Evolutionary conservation across 2,329 filamentous ascomycete genomes (phyloP).

Genomic region (Diplodia mutila): DNA sequence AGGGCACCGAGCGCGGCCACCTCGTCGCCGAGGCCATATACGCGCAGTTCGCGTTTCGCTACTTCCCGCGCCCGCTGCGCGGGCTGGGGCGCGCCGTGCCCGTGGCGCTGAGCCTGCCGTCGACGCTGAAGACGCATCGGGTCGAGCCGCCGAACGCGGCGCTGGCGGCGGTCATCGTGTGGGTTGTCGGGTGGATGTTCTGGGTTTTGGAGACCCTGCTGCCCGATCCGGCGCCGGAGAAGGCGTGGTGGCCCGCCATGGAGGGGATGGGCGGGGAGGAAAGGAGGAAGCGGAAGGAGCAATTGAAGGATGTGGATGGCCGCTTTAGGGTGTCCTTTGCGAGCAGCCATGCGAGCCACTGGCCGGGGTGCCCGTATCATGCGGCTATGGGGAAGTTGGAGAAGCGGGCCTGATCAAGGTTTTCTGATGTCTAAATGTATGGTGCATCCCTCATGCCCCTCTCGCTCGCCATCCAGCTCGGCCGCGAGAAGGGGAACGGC

Average conservation of each 20-base stretch:
- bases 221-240: slow-evolving; percentile 6
- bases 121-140: neutral
- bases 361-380: slow-evolving; percentile 7
- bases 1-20: slow-evolving; percentile 1
- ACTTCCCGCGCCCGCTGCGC: neutral
- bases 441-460: too few species aligned
- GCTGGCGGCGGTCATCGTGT: neutral
- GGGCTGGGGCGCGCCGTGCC: neutral
- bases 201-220: neutral
- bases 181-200: neutral
- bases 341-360: neutral
- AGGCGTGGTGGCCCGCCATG: slow-evolving; percentile 3
- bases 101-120: neutral
- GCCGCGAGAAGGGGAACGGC: too few species aligned
- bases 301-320: neutral
- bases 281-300: neutral
- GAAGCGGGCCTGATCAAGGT: neutral
- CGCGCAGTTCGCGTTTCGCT: neutral
- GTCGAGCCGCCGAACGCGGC: neutral
- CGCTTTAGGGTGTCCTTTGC: neutral
- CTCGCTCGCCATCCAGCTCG: too few species aligned
- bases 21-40: slow-evolving; percentile 7
- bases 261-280: neutral
- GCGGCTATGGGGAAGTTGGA: neutral
- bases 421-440: too few species aligned